Percentiles rank a stretch among this genome's conserved stretches.
These are phyloP conservation scores for Solanum dulcamara DNA, from an alignment of 257 asterid genomes.

Conservation along the genomic window DNA sequence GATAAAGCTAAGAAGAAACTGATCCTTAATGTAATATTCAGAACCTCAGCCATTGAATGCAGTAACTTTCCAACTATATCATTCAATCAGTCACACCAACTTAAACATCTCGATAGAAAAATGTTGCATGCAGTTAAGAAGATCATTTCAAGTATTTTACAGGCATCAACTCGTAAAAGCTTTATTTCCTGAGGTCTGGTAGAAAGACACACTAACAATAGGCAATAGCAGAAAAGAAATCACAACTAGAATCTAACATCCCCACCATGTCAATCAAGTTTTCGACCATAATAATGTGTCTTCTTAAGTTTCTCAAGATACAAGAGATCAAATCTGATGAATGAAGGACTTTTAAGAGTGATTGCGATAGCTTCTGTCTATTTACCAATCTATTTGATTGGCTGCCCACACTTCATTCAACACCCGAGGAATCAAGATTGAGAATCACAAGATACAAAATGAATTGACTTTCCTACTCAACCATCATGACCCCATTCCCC, in stretches of 20 bases:
- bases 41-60: neutral
- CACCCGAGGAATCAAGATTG: too few species aligned
- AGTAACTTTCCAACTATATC: neutral
- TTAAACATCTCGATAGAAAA: neutral
- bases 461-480: too few species aligned
- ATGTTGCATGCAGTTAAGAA: neutral
- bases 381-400: too few species aligned
- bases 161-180: neutral
- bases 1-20: neutral
- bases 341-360: too few species aligned
- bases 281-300: neutral
- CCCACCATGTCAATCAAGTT: neutral
- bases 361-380: too few species aligned
- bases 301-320: neutral
- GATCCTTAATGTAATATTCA: neutral
- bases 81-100: neutral
- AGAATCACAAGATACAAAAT: too few species aligned
- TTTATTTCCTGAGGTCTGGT: neutral
- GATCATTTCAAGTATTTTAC: neutral
- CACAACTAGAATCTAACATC: neutral
- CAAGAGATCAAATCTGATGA: neutral
- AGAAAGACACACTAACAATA: neutral
- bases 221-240: neutral
- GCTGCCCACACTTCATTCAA: too few species aligned
- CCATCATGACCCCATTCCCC: too few species aligned